These are phyloP conservation scores for Eucalyptus regnans DNA, from an alignment of 345 rosid genomes.

Conservation along the genomic window DNA sequence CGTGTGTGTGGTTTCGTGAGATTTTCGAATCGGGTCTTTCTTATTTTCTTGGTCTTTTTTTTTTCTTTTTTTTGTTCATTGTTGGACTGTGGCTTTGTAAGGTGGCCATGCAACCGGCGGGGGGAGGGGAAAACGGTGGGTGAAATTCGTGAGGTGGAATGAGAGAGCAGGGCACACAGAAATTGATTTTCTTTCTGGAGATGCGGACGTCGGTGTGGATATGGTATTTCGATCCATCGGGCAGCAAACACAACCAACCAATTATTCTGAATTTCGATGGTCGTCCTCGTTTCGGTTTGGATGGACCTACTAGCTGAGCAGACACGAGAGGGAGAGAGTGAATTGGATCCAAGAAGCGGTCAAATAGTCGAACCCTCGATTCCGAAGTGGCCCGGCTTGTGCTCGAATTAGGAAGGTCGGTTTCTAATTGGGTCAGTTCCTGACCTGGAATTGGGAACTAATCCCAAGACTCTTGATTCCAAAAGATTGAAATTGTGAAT, in stretches of 20 bases:
- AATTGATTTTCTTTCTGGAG: not conserved
- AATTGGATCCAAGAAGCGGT: not conserved
- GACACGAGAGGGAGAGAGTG: not conserved
- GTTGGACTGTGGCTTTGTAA: not conserved
- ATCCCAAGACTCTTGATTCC: not conserved
- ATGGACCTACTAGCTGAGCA: not conserved
- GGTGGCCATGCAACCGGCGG: not conserved
- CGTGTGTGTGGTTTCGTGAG: not conserved
- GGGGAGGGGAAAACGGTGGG: not conserved
- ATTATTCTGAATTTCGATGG: not conserved
- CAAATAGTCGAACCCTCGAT: not conserved
- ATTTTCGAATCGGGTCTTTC: not conserved
- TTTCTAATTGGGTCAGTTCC: not conserved
- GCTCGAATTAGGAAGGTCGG: not conserved
- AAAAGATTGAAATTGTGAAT: not conserved
- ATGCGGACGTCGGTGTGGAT: not conserved
- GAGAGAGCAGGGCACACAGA: not conserved
- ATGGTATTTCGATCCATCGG: not conserved
- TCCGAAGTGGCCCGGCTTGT: not conserved
- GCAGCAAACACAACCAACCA: not conserved
- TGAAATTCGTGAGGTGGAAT: not conserved
- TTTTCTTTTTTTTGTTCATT: not conserved
- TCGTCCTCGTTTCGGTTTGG: not conserved
- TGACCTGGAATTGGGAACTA: accelerated
- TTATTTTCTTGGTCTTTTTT: not conserved